These are phyloP conservation scores for Mariannaea sp. DNA, from an alignment of 2,329 filamentous ascomycete species.

Conservation along the genomic window DNA sequence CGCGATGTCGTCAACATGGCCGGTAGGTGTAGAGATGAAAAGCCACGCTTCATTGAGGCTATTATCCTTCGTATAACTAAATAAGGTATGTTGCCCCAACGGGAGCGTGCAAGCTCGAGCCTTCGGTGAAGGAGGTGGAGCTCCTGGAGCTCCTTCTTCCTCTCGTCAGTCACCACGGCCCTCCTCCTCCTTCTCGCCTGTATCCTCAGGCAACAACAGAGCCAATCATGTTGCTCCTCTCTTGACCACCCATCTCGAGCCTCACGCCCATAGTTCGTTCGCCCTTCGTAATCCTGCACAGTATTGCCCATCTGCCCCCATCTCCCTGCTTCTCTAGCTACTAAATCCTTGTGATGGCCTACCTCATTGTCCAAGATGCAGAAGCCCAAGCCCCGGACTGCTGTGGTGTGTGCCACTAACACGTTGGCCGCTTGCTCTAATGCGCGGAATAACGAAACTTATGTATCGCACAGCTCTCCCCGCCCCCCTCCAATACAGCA, in stretches of 20 bases:
- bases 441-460: not conserved
- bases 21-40: no score
- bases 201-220: constrained; percentile 1
- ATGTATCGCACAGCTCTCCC: not conserved
- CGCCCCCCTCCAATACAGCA: not conserved
- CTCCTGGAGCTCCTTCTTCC: no score
- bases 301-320: not conserved
- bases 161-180: no score
- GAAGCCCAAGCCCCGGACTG: not conserved
- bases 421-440: not conserved
- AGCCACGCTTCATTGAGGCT: no score
- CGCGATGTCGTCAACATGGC: no score
- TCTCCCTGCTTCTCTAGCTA: not conserved
- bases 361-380: not conserved
- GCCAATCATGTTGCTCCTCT: not conserved
- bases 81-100: no score
- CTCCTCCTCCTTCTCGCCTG: not conserved
- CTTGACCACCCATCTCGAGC: not conserved
- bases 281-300: not conserved
- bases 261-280: no score
- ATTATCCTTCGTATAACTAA: no score
- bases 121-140: no score
- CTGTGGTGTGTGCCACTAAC: not conserved
- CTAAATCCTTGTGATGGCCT: not conserved
- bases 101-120: no score